Conservation (phyloP, 176 grass and related monocot genomes). For the Bonia amplexicaulis region DNA sequence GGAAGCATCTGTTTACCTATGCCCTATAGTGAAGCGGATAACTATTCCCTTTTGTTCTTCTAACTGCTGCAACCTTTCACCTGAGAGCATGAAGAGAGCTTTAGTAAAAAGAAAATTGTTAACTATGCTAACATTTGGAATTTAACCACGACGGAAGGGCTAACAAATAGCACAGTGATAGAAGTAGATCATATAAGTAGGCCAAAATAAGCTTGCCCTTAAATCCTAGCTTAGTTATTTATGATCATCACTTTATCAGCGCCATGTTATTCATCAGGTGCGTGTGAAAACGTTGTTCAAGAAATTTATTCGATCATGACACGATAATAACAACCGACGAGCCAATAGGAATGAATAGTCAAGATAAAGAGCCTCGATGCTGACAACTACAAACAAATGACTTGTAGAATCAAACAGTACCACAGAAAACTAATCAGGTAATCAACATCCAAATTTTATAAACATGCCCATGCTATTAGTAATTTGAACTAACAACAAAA, state of each 20-base stretch:
- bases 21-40: constrained; percentile 91
- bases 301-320: not conserved
- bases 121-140: constrained; percentile 1
- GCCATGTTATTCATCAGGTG: not conserved
- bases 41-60: constrained; percentile 91
- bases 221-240: not conserved
- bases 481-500: not conserved
- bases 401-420: not conserved
- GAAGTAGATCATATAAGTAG: not conserved
- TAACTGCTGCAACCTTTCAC: constrained; percentile 68
- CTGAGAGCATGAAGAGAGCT: constrained; percentile 36
- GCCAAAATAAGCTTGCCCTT: not conserved
- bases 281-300: not conserved
- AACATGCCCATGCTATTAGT: constrained; percentile 13
- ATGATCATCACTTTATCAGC: not conserved
- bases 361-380: not conserved
- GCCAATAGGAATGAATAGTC: not conserved
- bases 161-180: not conserved
- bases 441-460: constrained; percentile 21
- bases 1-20: constrained; percentile 64
- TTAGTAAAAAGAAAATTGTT: constrained; percentile 7
- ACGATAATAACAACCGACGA: not conserved
- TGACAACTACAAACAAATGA: not conserved
- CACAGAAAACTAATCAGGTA: constrained; percentile 1
- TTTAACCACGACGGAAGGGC: not conserved